Percentiles rank a stretch among this genome's conserved stretches.
Evolutionary conservation across 1,284 basidiomycete species (phyloP).

Genomic region (Ustilago sp.): DNA sequence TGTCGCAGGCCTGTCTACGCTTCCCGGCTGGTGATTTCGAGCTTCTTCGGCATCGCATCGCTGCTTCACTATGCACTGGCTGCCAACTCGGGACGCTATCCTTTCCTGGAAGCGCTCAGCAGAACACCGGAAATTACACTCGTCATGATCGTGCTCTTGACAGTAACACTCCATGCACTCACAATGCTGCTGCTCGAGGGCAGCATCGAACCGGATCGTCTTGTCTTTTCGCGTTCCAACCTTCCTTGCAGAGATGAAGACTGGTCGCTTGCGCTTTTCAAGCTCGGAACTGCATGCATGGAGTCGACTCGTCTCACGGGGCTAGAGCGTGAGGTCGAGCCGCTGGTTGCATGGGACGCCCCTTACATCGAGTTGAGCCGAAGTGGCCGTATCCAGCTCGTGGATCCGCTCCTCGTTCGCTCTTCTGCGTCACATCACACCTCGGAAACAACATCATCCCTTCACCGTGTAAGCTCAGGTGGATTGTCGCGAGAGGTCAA

Average conservation of each 20-base stretch:
- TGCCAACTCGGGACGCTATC: slow-evolving; percentile 43
- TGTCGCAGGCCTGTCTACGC: slow-evolving; percentile 42
- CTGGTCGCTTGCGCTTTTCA: slow-evolving; percentile 62
- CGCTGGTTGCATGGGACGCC: slow-evolving; percentile 42
- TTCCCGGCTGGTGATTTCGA: slow-evolving; percentile 53
- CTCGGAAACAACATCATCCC: not conserved
- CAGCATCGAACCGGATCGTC: slow-evolving; percentile 37
- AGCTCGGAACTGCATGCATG: slow-evolving; percentile 64
- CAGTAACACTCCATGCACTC: slow-evolving; percentile 56
- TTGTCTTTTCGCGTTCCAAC: slow-evolving; percentile 52
- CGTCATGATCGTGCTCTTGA: slow-evolving; percentile 53
- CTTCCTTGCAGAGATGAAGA: slow-evolving; percentile 58
- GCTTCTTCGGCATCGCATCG: slow-evolving; percentile 49
- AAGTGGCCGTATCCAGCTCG: slow-evolving; percentile 36
- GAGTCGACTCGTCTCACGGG: slow-evolving; percentile 63
- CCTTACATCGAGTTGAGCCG: slow-evolving; percentile 62
- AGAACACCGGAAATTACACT: slow-evolving; percentile 56
- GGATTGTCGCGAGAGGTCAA: slow-evolving; percentile 52
- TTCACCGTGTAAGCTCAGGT: slow-evolving; percentile 1
- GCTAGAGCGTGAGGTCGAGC: slow-evolving; percentile 54
- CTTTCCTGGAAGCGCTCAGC: slow-evolving; percentile 58
- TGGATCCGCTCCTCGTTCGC: slow-evolving; percentile 17
- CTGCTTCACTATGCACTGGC: slow-evolving; percentile 56
- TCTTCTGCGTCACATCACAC: not conserved
- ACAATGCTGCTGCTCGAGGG: slow-evolving; percentile 61